phyloP scores from a whole-genome alignment of 176 grass and related monocot species.

The Rhipidocladum racemiflorum region DNA sequence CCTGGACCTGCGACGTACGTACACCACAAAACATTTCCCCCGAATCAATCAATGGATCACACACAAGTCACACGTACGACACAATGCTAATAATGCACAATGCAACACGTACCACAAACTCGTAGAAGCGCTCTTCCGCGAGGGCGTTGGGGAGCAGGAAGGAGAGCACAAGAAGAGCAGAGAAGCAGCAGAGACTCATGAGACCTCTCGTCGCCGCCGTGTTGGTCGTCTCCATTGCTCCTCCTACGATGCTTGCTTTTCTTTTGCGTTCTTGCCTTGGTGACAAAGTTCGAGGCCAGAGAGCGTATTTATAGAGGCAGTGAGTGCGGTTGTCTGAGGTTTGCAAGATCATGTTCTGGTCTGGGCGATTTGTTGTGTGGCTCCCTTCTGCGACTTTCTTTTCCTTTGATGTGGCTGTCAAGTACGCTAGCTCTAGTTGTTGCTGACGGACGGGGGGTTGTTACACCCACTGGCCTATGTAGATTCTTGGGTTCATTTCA shows the following conservation, averaged over 20 bases:
- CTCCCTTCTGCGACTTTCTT: background rate
- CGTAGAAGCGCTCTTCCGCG: constrained; percentile 75
- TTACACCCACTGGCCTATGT: constrained; percentile 54
- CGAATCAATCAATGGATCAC: background rate
- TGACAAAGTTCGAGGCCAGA: background rate
- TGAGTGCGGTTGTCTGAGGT: constrained; percentile 56
- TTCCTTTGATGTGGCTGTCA: constrained; percentile 30
- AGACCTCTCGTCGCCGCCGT: background rate
- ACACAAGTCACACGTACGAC: too few species aligned
- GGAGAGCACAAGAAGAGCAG: constrained; percentile 35
- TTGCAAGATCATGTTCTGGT: constrained; percentile 79
- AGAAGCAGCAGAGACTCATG: constrained; percentile 22
- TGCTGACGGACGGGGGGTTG: constrained; percentile 27
- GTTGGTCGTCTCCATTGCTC: constrained; percentile 17
- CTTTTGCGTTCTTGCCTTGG: constrained; percentile 21
- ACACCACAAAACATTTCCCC: background rate
- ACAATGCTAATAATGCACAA: background rate
- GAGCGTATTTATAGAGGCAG: constrained; percentile 18
- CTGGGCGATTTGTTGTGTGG: background rate
- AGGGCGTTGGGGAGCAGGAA: constrained; percentile 31
- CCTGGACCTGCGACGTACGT: constrained; percentile 64
- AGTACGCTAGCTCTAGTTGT: constrained; percentile 16
- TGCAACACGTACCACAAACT: constrained; percentile 59
- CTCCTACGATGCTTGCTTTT: constrained; percentile 2
- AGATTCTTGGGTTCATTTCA: background rate